Percentiles rank a stretch among this genome's conserved stretches.
Conservation (phyloP, 1,284 basidiomycete genomes). For the Erythrobasidium hasegawianum region DNA sequence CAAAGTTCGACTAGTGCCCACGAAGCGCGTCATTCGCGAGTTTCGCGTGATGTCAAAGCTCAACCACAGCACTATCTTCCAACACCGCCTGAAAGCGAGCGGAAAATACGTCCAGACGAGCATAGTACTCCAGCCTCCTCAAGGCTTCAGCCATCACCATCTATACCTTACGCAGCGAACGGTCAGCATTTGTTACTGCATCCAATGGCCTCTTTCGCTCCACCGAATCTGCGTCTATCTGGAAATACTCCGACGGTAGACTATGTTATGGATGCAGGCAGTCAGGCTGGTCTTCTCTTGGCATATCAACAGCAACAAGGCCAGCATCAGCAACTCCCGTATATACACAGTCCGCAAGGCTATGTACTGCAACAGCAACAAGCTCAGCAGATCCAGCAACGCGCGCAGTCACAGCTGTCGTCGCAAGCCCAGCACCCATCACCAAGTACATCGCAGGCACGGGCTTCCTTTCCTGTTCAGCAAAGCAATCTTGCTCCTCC, state of each 20-base stretch:
- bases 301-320: slow-evolving; percentile 3
- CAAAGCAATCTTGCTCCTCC: not conserved
- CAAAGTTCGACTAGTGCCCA: slow-evolving; percentile 1
- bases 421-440: not conserved
- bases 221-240: not conserved
- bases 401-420: not conserved
- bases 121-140: not conserved
- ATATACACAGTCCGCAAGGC: no score
- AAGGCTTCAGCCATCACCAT: not conserved
- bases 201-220: not conserved
- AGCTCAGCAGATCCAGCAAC: not conserved
- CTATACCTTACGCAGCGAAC: not conserved
- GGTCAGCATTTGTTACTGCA: slow-evolving; percentile 4
- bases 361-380: no score
- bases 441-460: not conserved
- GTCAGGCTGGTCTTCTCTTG: not conserved
- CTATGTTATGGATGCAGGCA: not conserved
- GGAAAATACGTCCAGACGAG: not conserved
- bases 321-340: not conserved
- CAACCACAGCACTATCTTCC: not conserved
- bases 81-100: slow-evolving; percentile 13
- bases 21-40: not conserved
- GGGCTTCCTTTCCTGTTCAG: slow-evolving; percentile 1
- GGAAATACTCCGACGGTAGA: not conserved
- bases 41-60: not conserved